Evolutionary conservation across 2,329 filamentous ascomycete genomes (phyloP).

Genomic region (Aspergillus phoenicis): DNA sequence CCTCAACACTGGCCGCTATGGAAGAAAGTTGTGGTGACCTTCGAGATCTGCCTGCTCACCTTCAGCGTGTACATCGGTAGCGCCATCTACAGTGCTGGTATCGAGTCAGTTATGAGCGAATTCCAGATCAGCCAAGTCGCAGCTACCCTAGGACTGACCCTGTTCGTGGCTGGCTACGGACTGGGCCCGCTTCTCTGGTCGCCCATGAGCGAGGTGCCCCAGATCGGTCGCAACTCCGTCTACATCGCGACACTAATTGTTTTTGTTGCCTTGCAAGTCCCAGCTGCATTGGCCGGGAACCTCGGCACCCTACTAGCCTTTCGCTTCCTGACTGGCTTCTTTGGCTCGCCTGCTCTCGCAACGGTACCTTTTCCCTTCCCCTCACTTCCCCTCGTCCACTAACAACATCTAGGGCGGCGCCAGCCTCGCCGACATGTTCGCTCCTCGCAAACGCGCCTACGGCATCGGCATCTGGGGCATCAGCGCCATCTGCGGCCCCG

Average conservation of each 20-base stretch:
- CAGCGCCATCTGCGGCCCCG: conserved; percentile 47
- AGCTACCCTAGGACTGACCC: conserved; percentile 52
- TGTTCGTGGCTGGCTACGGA: conserved; percentile 55
- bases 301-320: conserved; percentile 55
- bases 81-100: conserved; percentile 53
- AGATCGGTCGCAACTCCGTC: conserved; percentile 51
- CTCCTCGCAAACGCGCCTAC: conserved; percentile 36
- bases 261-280: conserved; percentile 54
- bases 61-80: conserved; percentile 54
- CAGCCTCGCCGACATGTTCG: conserved; percentile 45
- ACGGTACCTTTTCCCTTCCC: conserved; percentile 22
- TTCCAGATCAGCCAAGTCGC: conserved; percentile 41
- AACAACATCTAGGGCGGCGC: conserved; percentile 36
- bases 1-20: conserved; percentile 49
- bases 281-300: conserved; percentile 49
- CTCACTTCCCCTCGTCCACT: not conserved
- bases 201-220: conserved; percentile 52
- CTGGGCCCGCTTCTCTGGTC: conserved; percentile 48
- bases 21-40: conserved; percentile 50
- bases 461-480: conserved; percentile 55
- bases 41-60: conserved; percentile 52
- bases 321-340: conserved; percentile 55
- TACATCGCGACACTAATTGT: conserved; percentile 52
- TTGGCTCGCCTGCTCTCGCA: conserved; percentile 48
- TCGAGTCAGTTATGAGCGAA: conserved; percentile 38